phyloP scores from a whole-genome alignment of 2,329 filamentous ascomycete species.

The Macrophomina pseudophaseolina region DNA sequence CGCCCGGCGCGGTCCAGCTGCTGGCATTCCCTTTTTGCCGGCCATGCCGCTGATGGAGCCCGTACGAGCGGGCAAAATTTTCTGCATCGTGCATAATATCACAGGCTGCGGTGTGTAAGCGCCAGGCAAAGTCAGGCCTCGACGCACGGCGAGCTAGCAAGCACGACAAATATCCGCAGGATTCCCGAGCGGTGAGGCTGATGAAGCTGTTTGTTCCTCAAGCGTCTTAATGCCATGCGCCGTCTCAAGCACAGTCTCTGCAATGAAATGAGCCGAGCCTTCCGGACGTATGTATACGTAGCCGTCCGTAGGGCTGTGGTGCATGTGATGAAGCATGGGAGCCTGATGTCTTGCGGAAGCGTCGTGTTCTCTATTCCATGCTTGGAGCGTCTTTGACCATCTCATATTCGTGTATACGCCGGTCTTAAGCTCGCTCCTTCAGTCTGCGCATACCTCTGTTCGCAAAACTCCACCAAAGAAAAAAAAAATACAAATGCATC shows the following conservation, averaged over 20 bases:
- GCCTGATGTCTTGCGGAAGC: constrained; percentile 10
- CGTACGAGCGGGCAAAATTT: constrained; percentile 10
- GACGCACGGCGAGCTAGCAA: background rate
- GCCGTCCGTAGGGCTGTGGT: background rate
- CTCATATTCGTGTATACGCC: background rate
- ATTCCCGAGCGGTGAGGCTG: constrained; percentile 20
- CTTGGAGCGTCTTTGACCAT: background rate
- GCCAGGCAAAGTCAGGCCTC: background rate
- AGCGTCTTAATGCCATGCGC: constrained; percentile 1
- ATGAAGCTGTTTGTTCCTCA: background rate
- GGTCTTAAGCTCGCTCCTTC: background rate
- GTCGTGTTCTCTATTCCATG: constrained; percentile 5
- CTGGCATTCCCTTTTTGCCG: constrained; percentile 13
- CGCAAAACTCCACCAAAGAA: constrained; percentile 16
- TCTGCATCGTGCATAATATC: constrained; percentile 20
- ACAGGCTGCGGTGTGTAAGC: constrained; percentile 3
- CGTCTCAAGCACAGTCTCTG: constrained; percentile 19
- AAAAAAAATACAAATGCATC: constrained; percentile 6
- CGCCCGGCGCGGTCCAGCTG: constrained; percentile 2
- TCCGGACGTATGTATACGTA: constrained; percentile 13
- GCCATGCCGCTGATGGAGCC: background rate
- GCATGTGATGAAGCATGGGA: constrained; percentile 12
- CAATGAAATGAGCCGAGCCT: constrained; percentile 22
- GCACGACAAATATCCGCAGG: constrained; percentile 15
- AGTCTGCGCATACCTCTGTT: constrained; percentile 9